Percentiles rank a stretch among this genome's conserved stretches.
Evolutionary conservation across 2,329 filamentous ascomycete genomes (phyloP).

Genomic region (Hymenoscyphus occultus): DNA sequence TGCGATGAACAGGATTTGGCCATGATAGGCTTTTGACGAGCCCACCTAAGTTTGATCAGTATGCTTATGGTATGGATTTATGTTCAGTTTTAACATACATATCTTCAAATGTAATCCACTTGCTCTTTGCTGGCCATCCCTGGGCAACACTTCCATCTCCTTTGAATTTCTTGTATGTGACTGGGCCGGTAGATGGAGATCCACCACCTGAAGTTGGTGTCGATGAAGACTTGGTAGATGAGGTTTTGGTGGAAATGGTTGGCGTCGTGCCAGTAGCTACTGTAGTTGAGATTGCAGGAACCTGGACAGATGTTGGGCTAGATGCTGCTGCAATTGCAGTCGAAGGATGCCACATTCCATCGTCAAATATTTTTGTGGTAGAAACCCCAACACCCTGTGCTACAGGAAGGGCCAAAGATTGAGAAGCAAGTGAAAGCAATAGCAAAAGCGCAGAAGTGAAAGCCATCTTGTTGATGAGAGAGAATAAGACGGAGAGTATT

Average conservation of each 20-base stretch:
- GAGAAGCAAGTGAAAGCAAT: constrained; percentile 10
- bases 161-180: constrained; percentile 6
- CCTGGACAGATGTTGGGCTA: not conserved
- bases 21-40: constrained; percentile 7
- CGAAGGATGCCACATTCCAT: constrained; percentile 4
- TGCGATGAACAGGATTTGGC: not conserved
- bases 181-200: not conserved
- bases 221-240: not conserved
- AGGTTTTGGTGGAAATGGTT: not conserved
- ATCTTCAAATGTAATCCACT: constrained; percentile 12
- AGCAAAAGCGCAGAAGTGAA: constrained; percentile 8
- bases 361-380: not conserved
- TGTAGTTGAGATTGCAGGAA: not conserved
- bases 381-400: not conserved
- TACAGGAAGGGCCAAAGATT: constrained; percentile 11
- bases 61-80: not conserved
- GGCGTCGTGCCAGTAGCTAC: not conserved
- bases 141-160: constrained; percentile 13
- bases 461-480: constrained; percentile 10
- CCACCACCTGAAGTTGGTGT: not conserved
- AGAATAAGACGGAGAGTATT: not conserved
- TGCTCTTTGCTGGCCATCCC: constrained; percentile 11
- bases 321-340: not conserved
- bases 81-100: constrained; percentile 6
- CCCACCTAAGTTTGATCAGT: constrained; percentile 5